Percentiles rank a stretch among this genome's conserved stretches.
Evolutionary conservation across 805 yeast species (phyloP).

Genomic region (Metschnikowia cerradonensis): DNA sequence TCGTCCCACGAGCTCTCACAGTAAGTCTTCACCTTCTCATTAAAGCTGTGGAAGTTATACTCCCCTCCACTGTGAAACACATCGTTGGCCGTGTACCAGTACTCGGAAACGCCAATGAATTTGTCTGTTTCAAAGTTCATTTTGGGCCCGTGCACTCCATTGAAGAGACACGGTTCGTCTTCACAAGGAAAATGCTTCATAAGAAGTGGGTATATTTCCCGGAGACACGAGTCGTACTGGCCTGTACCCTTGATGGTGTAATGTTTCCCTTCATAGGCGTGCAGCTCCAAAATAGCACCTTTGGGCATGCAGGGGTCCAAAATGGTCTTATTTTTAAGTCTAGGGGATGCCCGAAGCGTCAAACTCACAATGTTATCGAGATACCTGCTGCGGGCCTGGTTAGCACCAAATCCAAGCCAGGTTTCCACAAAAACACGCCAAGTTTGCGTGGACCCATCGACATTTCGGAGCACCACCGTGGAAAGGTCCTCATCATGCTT

Average conservation of each 20-base stretch:
- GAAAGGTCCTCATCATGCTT: conserved; percentile 73
- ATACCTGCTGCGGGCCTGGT: conserved; percentile 80
- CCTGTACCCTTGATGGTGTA: conserved; percentile 73
- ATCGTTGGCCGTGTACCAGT: conserved; percentile 96
- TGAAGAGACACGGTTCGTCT: conserved; percentile 87
- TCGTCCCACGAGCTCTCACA: conserved; percentile 74
- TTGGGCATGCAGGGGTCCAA: conserved; percentile 82
- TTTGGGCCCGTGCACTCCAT: conserved; percentile 91
- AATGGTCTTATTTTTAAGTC: conserved; percentile 5
- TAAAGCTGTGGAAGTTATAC: conserved; percentile 70
- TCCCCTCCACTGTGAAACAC: conserved; percentile 85
- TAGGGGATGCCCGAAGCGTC: conserved; percentile 13
- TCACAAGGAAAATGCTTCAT: conserved; percentile 76
- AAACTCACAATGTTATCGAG: conserved; percentile 48
- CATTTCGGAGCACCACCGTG: conserved; percentile 57
- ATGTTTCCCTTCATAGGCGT: conserved; percentile 42
- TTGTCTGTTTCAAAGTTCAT: conserved; percentile 75
- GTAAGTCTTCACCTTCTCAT: conserved; percentile 59
- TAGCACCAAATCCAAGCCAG: conserved; percentile 98
- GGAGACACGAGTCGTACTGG: conserved; percentile 67
- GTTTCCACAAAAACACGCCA: conserved; percentile 93
- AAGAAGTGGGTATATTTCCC: conserved; percentile 69
- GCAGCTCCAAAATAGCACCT: conserved; percentile 46
- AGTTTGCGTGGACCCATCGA: conserved; percentile 64
- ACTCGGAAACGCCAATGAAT: conserved; percentile 92